Evolutionary conservation across 1,284 basidiomycete species (phyloP).

Genomic region (Rhodotorula sp.): DNA sequence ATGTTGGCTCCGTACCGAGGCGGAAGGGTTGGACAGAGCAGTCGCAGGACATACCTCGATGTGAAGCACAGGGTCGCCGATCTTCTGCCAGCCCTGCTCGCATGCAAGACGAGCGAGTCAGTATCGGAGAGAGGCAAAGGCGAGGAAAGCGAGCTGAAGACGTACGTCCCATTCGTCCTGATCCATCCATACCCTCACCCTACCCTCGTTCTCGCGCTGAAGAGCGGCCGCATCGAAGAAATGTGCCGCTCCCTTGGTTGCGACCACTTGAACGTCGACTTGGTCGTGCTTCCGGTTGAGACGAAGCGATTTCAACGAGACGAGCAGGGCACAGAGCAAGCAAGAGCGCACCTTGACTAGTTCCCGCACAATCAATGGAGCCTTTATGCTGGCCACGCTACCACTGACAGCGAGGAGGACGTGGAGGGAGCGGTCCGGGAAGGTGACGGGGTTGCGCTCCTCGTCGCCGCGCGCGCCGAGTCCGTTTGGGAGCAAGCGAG

Average conservation of each 20-base stretch:
- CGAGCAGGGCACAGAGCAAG: background rate
- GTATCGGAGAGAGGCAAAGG: background rate
- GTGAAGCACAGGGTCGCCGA: slow-evolving; percentile 92
- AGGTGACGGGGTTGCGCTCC: slow-evolving; percentile 34
- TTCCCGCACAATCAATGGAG: slow-evolving; percentile 79
- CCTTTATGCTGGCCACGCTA: slow-evolving; percentile 91
- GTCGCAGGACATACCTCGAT: slow-evolving; percentile 64
- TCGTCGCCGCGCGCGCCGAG: slow-evolving; percentile 41
- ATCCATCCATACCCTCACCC: slow-evolving; percentile 80
- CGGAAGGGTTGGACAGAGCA: background rate
- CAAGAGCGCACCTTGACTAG: slow-evolving; percentile 64
- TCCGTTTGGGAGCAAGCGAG: slow-evolving; percentile 35
- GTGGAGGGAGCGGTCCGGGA: slow-evolving; percentile 54
- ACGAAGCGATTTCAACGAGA: no score
- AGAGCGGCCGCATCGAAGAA: slow-evolving; percentile 71
- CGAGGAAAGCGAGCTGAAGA: slow-evolving; percentile 33
- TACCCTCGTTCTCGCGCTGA: slow-evolving; percentile 51
- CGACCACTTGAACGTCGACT: slow-evolving; percentile 79
- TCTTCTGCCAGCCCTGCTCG: slow-evolving; percentile 61
- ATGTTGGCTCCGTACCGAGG: background rate
- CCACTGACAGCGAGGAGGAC: slow-evolving; percentile 85
- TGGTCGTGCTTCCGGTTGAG: slow-evolving; percentile 60
- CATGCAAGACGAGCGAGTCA: no score
- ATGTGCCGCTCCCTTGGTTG: slow-evolving; percentile 73
- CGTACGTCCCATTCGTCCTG: slow-evolving; percentile 86